Base-by-base conservation (phyloP, 2,329 filamentous ascomycete genomes). In the Colletotrichum phormii region DNA sequence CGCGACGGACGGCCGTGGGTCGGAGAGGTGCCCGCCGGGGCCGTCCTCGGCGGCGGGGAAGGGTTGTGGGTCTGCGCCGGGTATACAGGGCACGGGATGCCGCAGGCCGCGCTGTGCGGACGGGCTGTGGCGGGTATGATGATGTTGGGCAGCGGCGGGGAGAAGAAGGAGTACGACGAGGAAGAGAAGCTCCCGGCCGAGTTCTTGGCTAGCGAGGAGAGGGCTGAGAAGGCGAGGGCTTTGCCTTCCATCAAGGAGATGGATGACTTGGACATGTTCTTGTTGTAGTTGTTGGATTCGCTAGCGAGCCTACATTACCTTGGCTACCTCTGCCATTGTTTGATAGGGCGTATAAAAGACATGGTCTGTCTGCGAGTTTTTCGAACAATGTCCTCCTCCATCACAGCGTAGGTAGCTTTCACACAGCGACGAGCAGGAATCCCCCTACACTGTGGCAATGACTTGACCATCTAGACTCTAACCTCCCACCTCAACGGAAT, bases 31-130 rank as follows among this genome's bases (percentile, higher is more conserved):
- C 90, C 91, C 0, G 82, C 81, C 46, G 77, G 79, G 6, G 18
- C 15, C 29, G 66, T 31, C 33, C 75, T 88, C 29, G 82, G 88
- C 5, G 89, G 87, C n/a, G 84, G 81, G 22, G 79, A 85, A 3
- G 91, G 91, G 0, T 75, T 94, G 66, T 94, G 86, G 84, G 75
- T 94, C 13, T 88, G 87, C 73, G 92, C 87, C 3, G 93, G 91
- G 3, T 94, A 92, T 77, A 92, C 91, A 5, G 92, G 91, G 0
- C 93, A 95, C 80, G 94, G 94, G 0, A 95, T 95, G 93, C 92
- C 93, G 24, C 91, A 92, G 76, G 90, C 92, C 18, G 91, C 91
- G 74, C 82, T 94, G 53, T 91, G 89, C 76, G 93, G 88, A 2
- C 89, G 90, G 71, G 90, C 90, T 1, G 88, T 90, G 13, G 92